Base-by-base conservation (phyloP, 2,329 filamentous ascomycete species). In the Epichloe amarillans region DNA sequence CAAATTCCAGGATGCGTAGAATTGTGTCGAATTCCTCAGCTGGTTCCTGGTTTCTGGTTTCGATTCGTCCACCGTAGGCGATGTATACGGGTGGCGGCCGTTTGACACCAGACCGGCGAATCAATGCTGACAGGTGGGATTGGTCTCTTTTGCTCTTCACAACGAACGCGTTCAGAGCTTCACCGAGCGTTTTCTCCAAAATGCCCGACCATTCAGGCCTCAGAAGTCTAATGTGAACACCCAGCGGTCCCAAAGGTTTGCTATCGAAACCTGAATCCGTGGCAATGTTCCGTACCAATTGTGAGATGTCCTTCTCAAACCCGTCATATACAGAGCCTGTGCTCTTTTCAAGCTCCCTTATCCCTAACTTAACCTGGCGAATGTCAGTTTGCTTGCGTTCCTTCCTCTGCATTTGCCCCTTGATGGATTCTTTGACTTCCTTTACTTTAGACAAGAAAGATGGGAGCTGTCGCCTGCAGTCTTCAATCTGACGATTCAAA, bases 191-290 rank as follows among this genome's bases (percentile, higher is more conserved):
- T 55, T 77, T 84, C 63, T 98, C 93, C 14, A 98, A 66, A 42
- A 95, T 81, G 0, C 79, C 77, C 1, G 84, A 85, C 93, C 93
- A 98, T 58, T 87, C 76, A 1, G 87, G 84, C 57, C 91, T 83
- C 37, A 81, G 70, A 23, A 98, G 71, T 56, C 81, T 82, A 48
- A 98, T 75, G 60, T 93, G 79, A 23, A 81, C 72, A 33, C 90
- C 93, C 14, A 97, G 72, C 0, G 93, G 93, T 0, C 93, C 93
- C 36, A 97, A 72, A 2, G 93, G 93, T 54, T 77, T 83, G 42
- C 77, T 70, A 23, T 72, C 70, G 61, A 94, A 97, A 0, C 81
- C 73, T 2, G 55, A 65, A 52, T 95, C 87, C n/a, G 72, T 69
- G 5, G 80, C 73, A 54, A 97, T 86, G n/a, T 75, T 76, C 49